Percentiles rank a stretch among this genome's conserved stretches.
These are phyloP conservation scores for Candida dajiaensis DNA, from an alignment of 805 yeast species.

Conservation along the genomic window DNA sequence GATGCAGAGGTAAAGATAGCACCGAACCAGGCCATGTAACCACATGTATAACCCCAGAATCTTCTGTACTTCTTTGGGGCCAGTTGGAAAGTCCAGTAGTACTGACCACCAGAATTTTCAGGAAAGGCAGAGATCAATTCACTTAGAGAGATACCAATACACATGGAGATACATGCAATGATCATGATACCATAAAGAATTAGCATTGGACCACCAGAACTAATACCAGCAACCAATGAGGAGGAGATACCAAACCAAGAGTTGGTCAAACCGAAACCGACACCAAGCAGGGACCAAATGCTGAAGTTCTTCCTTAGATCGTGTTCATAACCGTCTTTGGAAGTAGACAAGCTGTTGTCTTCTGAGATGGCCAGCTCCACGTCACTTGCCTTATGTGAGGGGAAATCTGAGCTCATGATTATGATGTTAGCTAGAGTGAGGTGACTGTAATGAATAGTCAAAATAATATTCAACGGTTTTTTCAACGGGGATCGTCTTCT, in stretches of 20 bases:
- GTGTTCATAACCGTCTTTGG: conserved; percentile 14
- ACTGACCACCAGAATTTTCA: conserved; percentile 48
- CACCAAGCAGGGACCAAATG: conserved; percentile 43
- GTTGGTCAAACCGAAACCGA: conserved; percentile 53
- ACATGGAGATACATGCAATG: conserved; percentile 38
- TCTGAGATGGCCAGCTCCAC: not conserved
- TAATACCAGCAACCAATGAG: conserved; percentile 45
- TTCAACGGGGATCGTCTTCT: not conserved
- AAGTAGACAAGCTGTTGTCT: not conserved
- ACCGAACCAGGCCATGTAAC: conserved; percentile 57
- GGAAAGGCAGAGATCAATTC: conserved; percentile 49
- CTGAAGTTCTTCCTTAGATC: conserved; percentile 27
- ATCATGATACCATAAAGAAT: conserved; percentile 52
- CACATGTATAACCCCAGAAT: conserved; percentile 45
- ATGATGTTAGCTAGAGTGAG: too few relatives aligned
- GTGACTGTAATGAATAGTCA: not conserved
- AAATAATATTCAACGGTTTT: not conserved
- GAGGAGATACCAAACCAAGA: conserved; percentile 60
- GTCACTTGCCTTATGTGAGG: not conserved
- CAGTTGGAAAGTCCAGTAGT: conserved; percentile 48
- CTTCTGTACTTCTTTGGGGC: conserved; percentile 34
- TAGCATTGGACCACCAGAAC: conserved; percentile 51
- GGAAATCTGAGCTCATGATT: not conserved
- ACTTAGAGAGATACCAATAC: conserved; percentile 43
- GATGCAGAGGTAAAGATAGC: conserved; percentile 55